These are phyloP conservation scores for Syzygium oleosum DNA, from an alignment of 345 rosid genomes.

Conservation along the genomic window DNA sequence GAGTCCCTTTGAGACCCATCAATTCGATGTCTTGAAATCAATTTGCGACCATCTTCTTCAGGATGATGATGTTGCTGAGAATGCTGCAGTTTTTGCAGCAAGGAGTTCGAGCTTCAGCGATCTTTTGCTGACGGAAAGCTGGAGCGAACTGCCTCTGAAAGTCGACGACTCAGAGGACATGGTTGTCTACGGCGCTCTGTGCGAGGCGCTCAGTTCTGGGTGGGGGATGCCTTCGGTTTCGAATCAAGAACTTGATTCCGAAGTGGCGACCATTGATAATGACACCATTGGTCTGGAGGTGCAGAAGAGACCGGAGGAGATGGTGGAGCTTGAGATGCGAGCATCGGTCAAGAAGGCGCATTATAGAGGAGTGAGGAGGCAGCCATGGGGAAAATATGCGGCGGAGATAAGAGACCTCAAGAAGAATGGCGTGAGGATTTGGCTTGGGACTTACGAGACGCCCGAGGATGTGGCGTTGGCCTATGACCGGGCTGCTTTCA, in stretches of 20 bases:
- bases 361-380: slow-evolving; percentile 36
- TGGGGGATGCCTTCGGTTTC: slow-evolving; percentile 10
- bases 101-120: slow-evolving; percentile 27
- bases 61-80: neutral
- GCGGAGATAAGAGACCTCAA: slow-evolving; percentile 43
- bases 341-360: slow-evolving; percentile 9
- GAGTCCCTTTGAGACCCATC: neutral
- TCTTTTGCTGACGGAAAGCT: slow-evolving; percentile 20
- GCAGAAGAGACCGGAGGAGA: neutral
- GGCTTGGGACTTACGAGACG: slow-evolving; percentile 43
- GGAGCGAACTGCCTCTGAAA: slow-evolving; percentile 30
- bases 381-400: slow-evolving; percentile 43
- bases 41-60: neutral
- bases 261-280: neutral
- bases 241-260: neutral
- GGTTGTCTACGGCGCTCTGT: slow-evolving; percentile 23
- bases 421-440: slow-evolving; percentile 33
- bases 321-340: neutral
- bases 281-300: neutral
- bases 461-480: slow-evolving; percentile 44
- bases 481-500: slow-evolving; percentile 34
- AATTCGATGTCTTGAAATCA: neutral
- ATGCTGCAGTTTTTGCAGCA: neutral
- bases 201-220: slow-evolving; percentile 24
- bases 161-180: slow-evolving; percentile 32